A percentile compares a stretch with the other conserved stretches of the same genome.
Conservation (phyloP, 306 rosid genomes). For the Trifolium repens region DNA sequence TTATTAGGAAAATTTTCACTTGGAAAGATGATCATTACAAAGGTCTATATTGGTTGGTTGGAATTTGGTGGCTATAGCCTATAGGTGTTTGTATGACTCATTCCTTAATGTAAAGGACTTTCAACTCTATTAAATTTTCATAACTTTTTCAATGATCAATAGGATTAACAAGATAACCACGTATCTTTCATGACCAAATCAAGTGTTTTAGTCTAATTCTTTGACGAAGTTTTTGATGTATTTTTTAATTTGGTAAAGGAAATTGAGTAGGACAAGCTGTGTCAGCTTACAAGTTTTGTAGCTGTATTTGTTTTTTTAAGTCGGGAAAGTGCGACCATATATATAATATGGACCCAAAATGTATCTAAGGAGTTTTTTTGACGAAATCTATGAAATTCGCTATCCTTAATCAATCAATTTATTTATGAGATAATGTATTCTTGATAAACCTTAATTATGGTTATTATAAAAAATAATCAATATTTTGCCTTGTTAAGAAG, state of each 20-base stretch:
- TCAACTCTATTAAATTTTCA: neutral
- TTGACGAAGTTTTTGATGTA: neutral
- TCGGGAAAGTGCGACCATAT: neutral
- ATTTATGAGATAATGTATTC: too few species aligned
- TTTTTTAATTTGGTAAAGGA: neutral
- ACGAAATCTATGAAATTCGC: too few species aligned
- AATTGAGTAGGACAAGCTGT: neutral
- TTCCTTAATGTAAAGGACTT: neutral
- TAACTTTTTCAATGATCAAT: conserved; percentile 3
- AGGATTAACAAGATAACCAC: neutral
- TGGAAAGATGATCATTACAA: neutral
- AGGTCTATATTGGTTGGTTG: conserved; percentile 8
- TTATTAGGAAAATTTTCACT: neutral
- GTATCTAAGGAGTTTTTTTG: too few species aligned
- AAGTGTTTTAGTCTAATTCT: neutral
- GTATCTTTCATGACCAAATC: conserved; percentile 4
- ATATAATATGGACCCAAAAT: too few species aligned
- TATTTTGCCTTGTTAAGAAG: too few species aligned
- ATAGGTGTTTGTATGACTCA: neutral
- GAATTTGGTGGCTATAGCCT: neutral
- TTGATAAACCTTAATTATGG: too few species aligned
- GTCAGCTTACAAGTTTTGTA: neutral
- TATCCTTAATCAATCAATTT: too few species aligned
- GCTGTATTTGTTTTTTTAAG: neutral
- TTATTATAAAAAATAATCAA: too few species aligned